Percentiles rank a stretch among this genome's conserved stretches.
Conservation (phyloP, 768 basidiomycete genomes). For the Russula virescens region DNA sequence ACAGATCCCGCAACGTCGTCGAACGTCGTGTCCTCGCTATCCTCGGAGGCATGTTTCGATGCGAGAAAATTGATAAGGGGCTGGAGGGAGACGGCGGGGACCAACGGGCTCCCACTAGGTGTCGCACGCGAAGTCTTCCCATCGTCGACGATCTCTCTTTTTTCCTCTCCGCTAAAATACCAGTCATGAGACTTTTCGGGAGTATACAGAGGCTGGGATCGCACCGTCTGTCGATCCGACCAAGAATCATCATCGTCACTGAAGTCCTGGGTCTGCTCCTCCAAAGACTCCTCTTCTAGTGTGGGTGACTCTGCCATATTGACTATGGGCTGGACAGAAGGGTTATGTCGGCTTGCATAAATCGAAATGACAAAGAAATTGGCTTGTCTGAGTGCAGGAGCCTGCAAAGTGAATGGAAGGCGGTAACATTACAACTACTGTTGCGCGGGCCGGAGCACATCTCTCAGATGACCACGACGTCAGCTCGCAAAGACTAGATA, state of each 20-base stretch:
- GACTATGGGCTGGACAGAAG: background rate
- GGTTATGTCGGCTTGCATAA: background rate
- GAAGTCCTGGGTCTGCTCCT: background rate
- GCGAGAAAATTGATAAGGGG: constrained; percentile 19
- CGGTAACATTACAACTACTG: too few relatives aligned
- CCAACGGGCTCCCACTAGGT: background rate
- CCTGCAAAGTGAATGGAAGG: too few relatives aligned
- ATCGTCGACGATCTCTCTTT: background rate
- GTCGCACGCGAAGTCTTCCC: background rate
- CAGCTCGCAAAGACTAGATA: too few relatives aligned
- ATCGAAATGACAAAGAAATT: too few relatives aligned
- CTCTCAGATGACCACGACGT: too few relatives aligned
- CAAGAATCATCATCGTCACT: background rate
- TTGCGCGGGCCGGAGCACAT: too few relatives aligned
- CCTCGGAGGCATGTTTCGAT: constrained; percentile 12
- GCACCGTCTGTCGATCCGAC: constrained; percentile 2
- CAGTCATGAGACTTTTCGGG: too few relatives aligned
- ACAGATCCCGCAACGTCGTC: constrained; percentile 5
- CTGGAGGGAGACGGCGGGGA: constrained; percentile 15
- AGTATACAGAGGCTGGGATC: background rate
- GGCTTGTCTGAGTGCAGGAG: too few relatives aligned
- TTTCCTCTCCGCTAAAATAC: background rate
- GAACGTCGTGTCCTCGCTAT: constrained; percentile 14
- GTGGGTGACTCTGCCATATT: background rate
- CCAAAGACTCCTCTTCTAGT: background rate